Evolutionary conservation across 768 basidiomycete genomes (phyloP).

Genomic region (Pilatotrama ljubarskyi): DNA sequence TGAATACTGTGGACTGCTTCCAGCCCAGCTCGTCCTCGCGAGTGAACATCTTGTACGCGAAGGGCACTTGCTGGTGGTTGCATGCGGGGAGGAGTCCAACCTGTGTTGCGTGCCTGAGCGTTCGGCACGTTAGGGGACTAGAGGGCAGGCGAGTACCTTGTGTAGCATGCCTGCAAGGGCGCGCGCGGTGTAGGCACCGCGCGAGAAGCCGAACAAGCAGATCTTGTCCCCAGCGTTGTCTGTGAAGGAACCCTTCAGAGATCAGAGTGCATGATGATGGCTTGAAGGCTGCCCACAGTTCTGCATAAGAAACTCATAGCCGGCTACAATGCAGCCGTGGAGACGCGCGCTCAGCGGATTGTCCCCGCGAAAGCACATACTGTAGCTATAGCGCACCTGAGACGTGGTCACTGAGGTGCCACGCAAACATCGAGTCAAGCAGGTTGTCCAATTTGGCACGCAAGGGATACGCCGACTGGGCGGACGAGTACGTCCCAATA

Average conservation of each 20-base stretch:
- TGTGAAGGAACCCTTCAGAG: constrained; percentile 28
- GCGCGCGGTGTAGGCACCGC: constrained; percentile 71
- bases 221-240: constrained; percentile 72
- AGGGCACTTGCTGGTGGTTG: constrained; percentile 77
- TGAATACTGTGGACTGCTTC: constrained; percentile 66
- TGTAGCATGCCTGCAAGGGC: constrained; percentile 77
- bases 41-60: constrained; percentile 76
- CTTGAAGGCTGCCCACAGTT: constrained; percentile 47
- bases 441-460: constrained; percentile 54
- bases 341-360: too few relatives aligned
- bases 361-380: too few relatives aligned
- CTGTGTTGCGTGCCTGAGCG: constrained; percentile 32
- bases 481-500: constrained; percentile 70
- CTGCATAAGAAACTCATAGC: constrained; percentile 80
- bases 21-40: constrained; percentile 58
- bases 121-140: background rate
- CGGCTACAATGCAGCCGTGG: too few relatives aligned
- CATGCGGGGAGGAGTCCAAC: constrained; percentile 69
- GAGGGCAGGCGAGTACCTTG: constrained; percentile 42
- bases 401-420: constrained; percentile 66
- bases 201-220: constrained; percentile 78
- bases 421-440: constrained; percentile 61
- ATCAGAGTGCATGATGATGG: background rate
- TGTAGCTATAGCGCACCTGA: constrained; percentile 49
- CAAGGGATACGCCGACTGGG: constrained; percentile 58